Percentiles rank a stretch among this genome's conserved stretches.
Conservation (phyloP, 78 protist species). For the Dictyostelium brefeldianum region DNA sequence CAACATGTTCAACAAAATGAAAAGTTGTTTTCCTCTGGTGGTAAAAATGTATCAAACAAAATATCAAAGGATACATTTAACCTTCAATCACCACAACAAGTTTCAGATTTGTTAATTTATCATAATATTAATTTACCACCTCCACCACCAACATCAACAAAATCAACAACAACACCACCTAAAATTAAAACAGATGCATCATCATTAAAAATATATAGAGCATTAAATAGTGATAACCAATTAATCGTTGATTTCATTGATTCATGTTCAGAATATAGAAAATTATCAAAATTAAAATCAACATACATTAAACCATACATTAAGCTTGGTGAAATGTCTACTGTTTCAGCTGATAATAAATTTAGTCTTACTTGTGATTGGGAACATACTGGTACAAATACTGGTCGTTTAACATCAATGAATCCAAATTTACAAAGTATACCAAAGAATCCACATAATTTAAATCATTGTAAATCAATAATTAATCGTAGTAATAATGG, state of each 20-base stretch:
- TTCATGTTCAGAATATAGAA: background rate
- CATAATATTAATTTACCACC: too few relatives aligned
- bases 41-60: too few relatives aligned
- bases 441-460: background rate
- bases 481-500: background rate
- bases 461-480: background rate
- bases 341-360: too few relatives aligned
- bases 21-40: too few relatives aligned
- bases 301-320: slow-evolving; percentile 33
- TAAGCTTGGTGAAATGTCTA: background rate
- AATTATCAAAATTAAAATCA: background rate
- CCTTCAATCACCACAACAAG: too few relatives aligned
- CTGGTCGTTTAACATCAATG: slow-evolving; percentile 57
- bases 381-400: slow-evolving; percentile 68
- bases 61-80: too few relatives aligned
- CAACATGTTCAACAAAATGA: too few relatives aligned
- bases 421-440: slow-evolving; percentile 65
- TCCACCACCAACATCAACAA: too few relatives aligned
- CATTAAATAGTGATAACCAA: background rate
- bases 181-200: too few relatives aligned
- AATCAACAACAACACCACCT: too few relatives aligned
- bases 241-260: background rate
- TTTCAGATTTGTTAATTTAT: too few relatives aligned
- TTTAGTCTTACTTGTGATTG: background rate
- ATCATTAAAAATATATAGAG: background rate